These are phyloP conservation scores for Colletotrichum sp. DNA, from an alignment of 2,329 filamentous ascomycete species.

Conservation along the genomic window DNA sequence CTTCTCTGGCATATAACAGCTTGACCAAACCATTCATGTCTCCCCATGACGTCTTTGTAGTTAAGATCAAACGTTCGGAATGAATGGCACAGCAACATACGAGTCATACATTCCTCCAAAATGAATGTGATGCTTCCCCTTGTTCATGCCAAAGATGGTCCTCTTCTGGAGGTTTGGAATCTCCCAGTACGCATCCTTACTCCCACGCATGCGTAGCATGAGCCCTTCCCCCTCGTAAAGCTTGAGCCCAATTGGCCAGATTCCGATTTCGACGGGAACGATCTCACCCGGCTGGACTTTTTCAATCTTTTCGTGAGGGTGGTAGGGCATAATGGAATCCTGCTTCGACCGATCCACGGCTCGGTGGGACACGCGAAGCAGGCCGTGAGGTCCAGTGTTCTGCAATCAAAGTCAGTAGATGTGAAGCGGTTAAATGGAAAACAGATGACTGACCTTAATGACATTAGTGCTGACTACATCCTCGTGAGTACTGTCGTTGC, in stretches of 20 bases:
- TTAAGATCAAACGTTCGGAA: not conserved
- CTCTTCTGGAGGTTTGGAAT: not conserved
- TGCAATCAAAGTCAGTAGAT: constrained; percentile 12
- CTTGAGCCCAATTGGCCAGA: constrained; percentile 31
- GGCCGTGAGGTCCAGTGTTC: constrained; percentile 22
- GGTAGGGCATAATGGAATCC: constrained; percentile 25
- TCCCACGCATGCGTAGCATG: not conserved
- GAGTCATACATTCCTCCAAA: not conserved
- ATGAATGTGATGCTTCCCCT: not conserved
- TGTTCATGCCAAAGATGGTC: not conserved
- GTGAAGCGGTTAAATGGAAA: not conserved
- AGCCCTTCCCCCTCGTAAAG: constrained; percentile 26
- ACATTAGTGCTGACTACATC: constrained; percentile 1
- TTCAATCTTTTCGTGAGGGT: constrained; percentile 20
- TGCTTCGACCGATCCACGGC: constrained; percentile 20
- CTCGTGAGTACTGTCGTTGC: constrained; percentile 22
- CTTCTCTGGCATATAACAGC: too few relatives aligned
- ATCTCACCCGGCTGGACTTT: constrained; percentile 24
- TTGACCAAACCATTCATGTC: too few relatives aligned
- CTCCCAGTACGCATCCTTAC: not conserved
- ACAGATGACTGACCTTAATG: not conserved
- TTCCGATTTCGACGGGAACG: constrained; percentile 29
- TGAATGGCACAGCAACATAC: not conserved
- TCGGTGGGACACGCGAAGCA: constrained; percentile 26
- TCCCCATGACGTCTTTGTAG: too few relatives aligned